Conservation (phyloP, 192 early-diverging fungal species). For the Backusella luteola region DNA sequence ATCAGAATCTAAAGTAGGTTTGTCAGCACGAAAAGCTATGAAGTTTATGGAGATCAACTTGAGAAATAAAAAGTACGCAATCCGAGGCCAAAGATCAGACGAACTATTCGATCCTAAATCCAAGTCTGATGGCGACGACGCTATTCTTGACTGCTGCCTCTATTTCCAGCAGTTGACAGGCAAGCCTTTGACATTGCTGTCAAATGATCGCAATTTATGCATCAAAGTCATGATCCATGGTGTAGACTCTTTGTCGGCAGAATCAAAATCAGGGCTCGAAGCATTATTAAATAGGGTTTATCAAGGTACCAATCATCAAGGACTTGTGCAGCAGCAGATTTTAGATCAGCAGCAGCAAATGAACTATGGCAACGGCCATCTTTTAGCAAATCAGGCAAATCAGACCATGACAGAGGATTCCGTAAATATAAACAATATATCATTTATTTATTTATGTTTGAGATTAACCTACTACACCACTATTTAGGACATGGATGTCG, state of each 20-base stretch:
- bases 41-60: slow-evolving; percentile 47
- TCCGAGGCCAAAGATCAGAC: slow-evolving; percentile 51
- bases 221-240: slow-evolving; percentile 59
- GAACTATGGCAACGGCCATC: not conserved
- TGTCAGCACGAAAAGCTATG: slow-evolving; percentile 46
- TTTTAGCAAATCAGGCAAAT: not conserved
- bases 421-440: not conserved
- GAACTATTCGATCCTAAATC: slow-evolving; percentile 37
- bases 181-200: slow-evolving; percentile 42
- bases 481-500: not conserved
- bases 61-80: slow-evolving; percentile 16
- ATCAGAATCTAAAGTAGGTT: not conserved
- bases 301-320: not conserved
- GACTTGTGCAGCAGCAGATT: too few species aligned
- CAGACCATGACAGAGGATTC: not conserved
- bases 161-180: slow-evolving; percentile 22
- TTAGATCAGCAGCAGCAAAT: not conserved
- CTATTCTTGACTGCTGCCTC: slow-evolving; percentile 58
- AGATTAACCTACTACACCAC: too few species aligned
- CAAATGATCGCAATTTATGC: slow-evolving; percentile 56
- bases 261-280: not conserved
- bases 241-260: slow-evolving; percentile 35
- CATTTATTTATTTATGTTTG: not conserved
- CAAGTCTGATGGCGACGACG: slow-evolving; percentile 44
- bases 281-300: not conserved